Evolutionary conservation across 345 rosid species (phyloP).

Genomic region (Rubroshorea leprosula): DNA sequence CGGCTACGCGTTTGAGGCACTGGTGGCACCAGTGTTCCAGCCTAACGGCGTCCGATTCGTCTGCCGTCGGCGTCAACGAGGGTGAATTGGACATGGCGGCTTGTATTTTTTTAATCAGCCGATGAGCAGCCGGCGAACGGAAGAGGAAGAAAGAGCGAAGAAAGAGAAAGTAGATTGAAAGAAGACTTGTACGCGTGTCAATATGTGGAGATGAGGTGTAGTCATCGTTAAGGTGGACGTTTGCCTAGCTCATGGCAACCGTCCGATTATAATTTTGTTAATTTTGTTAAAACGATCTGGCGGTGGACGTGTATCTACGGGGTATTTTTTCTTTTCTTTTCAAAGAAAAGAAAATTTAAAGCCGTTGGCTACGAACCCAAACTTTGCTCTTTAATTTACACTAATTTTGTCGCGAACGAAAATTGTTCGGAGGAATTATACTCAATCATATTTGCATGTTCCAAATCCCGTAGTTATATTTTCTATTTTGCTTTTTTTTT

Average conservation of each 20-base stretch:
- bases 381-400: too few species aligned
- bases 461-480: too few species aligned
- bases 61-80: slow-evolving; percentile 21
- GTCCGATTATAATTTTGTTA: too few species aligned
- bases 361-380: too few species aligned
- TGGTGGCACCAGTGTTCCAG: slow-evolving; percentile 63
- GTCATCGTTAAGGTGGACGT: background rate
- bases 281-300: background rate
- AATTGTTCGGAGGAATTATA: too few species aligned
- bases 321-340: too few species aligned
- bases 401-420: too few species aligned
- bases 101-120: background rate
- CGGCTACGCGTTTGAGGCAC: slow-evolving; percentile 61
- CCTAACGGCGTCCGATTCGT: slow-evolving; percentile 19
- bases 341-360: too few species aligned
- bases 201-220: background rate
- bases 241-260: background rate
- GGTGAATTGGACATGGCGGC: slow-evolving; percentile 45
- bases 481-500: too few species aligned
- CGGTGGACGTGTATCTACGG: background rate
- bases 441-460: too few species aligned
- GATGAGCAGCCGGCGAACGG: background rate
- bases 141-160: slow-evolving; percentile 1
- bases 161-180: slow-evolving; percentile 17
- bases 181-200: too few species aligned